Evolutionary conservation across 1,139 yeast species (phyloP), one percentile per base, ranked within the genome.

Genomic region (Geotrichum phurueaensis): DNA sequence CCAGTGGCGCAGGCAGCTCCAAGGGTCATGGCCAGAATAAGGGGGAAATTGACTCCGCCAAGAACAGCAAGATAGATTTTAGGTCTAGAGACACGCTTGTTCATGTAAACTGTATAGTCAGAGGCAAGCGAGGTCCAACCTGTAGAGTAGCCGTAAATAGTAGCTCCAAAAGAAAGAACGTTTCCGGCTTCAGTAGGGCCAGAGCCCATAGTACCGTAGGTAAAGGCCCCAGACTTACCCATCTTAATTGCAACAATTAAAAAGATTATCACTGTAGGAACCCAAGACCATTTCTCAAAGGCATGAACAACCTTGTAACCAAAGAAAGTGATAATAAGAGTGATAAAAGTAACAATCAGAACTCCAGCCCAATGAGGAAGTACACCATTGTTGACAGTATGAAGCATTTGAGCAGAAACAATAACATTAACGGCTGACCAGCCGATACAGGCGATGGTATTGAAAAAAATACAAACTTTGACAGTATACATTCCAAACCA

Each of bases 41-140:
- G 79, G 60, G 97, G 96, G 65, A 81, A 65, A 65, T 79, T 76
- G 69, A 89, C 80, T 66, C 96, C 96, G 57, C 75, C 65, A 64
- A 83, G 73, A 62, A 91, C 84, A 66, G 85, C 79, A 60, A 81
- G 73, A 77, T 90, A 90, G 63, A 89, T 80, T 72, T 79, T 84
- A 69, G 67, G 64, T 51, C 83, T 77, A 72, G 81, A 82, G 64
- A 85, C 83, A 70, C 83, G 79, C 70, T 83, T 79, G 65, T 82
- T 81, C 82, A 89, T 91, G 78, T 90, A 92, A 58, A 87, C 92
- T 60, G 96, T 89, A 76, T 91, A 92, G 76, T 91, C 97, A 52
- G 96, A 84, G 53, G 97, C 95, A 70, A 87, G 89, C 25, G 97
- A 87, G 62, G 96, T 84, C 97, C 97, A 91, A 65, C 97, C 97